A percentile compares a stretch with the other conserved stretches of the same genome.
phyloP scores from a whole-genome alignment of 1,284 basidiomycete species.

The Rhodotorula sp. region DNA sequence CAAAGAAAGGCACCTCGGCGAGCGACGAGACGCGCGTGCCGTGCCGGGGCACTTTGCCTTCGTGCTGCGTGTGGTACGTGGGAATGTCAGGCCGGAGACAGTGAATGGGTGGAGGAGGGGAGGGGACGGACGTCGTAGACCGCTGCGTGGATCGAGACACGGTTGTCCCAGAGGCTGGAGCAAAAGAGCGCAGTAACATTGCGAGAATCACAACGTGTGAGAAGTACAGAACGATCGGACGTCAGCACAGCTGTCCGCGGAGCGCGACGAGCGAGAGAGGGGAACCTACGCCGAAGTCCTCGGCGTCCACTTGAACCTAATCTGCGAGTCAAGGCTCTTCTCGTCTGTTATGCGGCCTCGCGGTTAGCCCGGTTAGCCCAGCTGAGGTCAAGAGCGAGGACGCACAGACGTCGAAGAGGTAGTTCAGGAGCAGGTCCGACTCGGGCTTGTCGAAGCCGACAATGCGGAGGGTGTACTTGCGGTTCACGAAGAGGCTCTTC shows the following conservation, averaged over 20 bases:
- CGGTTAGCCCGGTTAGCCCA: too few relatives aligned
- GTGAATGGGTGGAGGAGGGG: not conserved
- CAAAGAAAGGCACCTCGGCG: constrained; percentile 46
- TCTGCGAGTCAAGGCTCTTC: constrained; percentile 49
- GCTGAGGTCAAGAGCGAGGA: constrained; percentile 4
- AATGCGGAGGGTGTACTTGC: constrained; percentile 45
- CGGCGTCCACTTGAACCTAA: constrained; percentile 51
- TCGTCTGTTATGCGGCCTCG: too few relatives aligned
- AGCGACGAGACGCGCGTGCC: constrained; percentile 49
- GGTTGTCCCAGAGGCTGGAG: constrained; percentile 7
- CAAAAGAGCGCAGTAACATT: too few relatives aligned
- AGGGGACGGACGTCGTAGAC: not conserved
- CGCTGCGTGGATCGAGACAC: not conserved
- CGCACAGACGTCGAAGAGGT: constrained; percentile 42
- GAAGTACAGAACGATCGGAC: not conserved
- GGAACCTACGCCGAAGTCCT: constrained; percentile 25
- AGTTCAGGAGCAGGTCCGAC: constrained; percentile 43
- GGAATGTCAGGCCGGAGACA: not conserved
- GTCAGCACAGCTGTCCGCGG: constrained; percentile 24
- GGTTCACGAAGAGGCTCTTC: constrained; percentile 46
- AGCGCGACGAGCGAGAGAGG: constrained; percentile 62
- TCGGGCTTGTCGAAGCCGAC: constrained; percentile 48
- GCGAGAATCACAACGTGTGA: too few relatives aligned
- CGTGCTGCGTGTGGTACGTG: constrained; percentile 15
- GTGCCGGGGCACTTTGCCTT: constrained; percentile 35